Evolutionary conservation across 1,284 basidiomycete species (phyloP).

Genomic region (Rhodotorula mucilaginosa): DNA sequence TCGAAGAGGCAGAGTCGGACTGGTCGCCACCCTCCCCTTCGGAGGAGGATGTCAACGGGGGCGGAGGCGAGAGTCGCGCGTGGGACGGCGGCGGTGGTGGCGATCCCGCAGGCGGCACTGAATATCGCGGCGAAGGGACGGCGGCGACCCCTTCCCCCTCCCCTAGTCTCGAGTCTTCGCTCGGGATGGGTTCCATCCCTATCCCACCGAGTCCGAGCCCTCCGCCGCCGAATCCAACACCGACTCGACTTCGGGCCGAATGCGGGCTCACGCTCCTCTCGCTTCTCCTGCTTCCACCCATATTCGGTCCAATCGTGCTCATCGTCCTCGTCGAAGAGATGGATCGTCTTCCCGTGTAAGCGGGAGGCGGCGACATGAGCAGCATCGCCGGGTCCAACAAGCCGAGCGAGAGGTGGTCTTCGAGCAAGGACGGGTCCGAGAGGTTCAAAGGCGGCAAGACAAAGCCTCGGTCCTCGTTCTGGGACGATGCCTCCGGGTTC

Average conservation of each 20-base stretch:
- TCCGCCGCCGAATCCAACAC: too few relatives aligned
- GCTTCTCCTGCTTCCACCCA: background rate
- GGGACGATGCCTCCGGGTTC: background rate
- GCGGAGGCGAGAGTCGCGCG: conserved; percentile 2
- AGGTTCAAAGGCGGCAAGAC: conserved; percentile 1
- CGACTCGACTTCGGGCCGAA: too few relatives aligned
- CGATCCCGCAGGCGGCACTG: background rate
- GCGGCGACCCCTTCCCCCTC: too few relatives aligned
- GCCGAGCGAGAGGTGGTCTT: conserved; percentile 29
- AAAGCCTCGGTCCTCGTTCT: background rate
- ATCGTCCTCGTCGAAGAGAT: background rate
- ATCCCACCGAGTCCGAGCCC: background rate
- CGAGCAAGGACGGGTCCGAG: conserved; percentile 8
- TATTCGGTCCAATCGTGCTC: background rate
- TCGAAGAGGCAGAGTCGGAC: background rate
- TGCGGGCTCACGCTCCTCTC: background rate
- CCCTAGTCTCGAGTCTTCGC: background rate
- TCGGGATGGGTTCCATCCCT: background rate
- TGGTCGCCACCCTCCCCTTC: background rate
- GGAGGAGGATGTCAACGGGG: background rate
- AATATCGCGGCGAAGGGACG: background rate
- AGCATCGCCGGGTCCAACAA: conserved; percentile 24
- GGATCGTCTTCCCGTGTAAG: conserved; percentile 7
- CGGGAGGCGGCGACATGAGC: conserved; percentile 18
- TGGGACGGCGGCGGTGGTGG: background rate